Conservation (phyloP, 2,329 filamentous ascomycete genomes). For the Fusarium guadeloupense region DNA sequence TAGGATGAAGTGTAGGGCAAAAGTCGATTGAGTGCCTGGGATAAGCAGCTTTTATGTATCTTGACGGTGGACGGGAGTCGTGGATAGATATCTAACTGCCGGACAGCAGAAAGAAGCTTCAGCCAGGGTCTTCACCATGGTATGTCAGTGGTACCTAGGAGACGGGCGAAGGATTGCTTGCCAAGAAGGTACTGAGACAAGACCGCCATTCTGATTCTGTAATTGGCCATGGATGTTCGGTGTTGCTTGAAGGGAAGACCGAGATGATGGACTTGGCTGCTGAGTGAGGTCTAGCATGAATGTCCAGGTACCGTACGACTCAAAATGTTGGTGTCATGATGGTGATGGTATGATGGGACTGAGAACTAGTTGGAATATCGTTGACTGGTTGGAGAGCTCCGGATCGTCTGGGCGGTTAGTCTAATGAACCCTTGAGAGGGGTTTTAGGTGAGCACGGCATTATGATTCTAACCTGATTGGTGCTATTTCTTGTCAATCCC, state of each 20-base stretch:
- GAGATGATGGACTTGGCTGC: constrained; percentile 10
- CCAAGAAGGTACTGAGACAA: constrained; percentile 7
- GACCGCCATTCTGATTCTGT: background rate
- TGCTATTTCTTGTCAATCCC: constrained; percentile 4
- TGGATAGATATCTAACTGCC: constrained; percentile 19
- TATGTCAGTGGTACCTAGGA: constrained; percentile 1
- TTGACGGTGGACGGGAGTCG: background rate
- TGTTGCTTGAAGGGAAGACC: constrained; percentile 13
- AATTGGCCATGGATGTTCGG: constrained; percentile 5
- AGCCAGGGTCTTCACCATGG: constrained; percentile 3
- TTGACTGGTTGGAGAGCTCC: background rate
- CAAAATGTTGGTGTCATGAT: constrained; percentile 29
- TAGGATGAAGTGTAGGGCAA: constrained; percentile 1
- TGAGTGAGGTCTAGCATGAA: background rate
- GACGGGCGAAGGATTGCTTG: background rate
- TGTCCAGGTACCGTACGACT: background rate
- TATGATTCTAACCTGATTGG: constrained; percentile 16
- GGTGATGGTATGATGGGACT: background rate
- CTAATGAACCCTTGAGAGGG: background rate
- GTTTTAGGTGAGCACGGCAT: constrained; percentile 7
- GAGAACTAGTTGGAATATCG: background rate
- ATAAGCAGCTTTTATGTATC: constrained; percentile 25
- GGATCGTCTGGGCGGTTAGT: background rate
- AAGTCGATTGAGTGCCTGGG: constrained; percentile 3
- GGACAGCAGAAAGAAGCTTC: constrained; percentile 5